Base-by-base conservation (phyloP, 2,329 filamentous ascomycete species). In the Botrytis tulipae region DNA sequence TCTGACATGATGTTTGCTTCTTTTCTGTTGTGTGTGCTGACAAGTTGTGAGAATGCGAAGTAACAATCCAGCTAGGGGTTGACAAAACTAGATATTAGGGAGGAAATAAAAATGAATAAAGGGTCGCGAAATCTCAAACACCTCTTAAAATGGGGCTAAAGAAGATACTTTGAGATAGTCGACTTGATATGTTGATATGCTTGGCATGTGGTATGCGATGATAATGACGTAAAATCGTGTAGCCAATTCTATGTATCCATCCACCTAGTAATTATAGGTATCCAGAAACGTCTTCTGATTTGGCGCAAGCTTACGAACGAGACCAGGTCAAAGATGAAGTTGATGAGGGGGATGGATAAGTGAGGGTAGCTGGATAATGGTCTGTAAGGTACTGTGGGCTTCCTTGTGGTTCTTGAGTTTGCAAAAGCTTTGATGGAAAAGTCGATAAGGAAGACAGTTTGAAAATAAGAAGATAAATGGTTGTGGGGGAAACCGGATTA, bases 1-100 rank as follows among this genome's bases (percentile, higher is more conserved):
- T 74, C 74, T 51, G 72, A 73, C 73, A 75, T 75, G 61, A 63
- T 75, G 42, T 40, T 44, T 65, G 25, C 51, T 59, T 48, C 3
- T 66, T 51, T 32, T 44, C 62, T 48, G 35, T 40, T 48, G 22
- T 62, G 35, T 46, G 59, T 46, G 16, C 12, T n/a, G 54, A 46
- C 22, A 37, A 42, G n/a, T n/a, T 60, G 6, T 62, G 68, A 35
- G 35, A n/a, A 32, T 61, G 42, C n/a, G 44, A 51, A 51, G 32
- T 9, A 61, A 59, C 25, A 57, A 32, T 66, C 35, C 70, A 54
- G 16, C 14, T n/a, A 57, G 37, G 18, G 20, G 12, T 22, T 32
- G 57, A n/a, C 46, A 57, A 29, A 2, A 66, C n/a, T 14, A 25
- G 44, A 12, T 40, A 12, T 5, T 16, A 18, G 42, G n/a, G 37